Conservation (phyloP, 2,329 filamentous ascomycete genomes). For the Beauveria bassiana region DNA sequence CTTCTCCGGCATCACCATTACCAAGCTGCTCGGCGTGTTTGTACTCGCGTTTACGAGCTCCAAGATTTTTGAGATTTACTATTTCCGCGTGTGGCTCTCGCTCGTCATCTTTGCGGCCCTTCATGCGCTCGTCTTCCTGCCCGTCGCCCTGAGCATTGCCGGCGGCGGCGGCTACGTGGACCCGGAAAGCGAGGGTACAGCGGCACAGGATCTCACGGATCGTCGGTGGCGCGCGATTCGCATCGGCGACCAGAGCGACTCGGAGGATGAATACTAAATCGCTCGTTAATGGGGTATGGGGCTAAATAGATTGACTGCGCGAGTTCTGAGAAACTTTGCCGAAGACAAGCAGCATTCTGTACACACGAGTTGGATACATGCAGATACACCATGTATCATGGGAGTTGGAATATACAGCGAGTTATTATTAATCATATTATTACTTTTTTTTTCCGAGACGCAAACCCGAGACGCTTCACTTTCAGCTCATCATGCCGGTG, state of each 20-base stretch:
- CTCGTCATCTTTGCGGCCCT: constrained; percentile 82
- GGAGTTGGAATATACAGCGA: constrained; percentile 1
- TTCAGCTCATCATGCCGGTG: constrained; percentile 56
- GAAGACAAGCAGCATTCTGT: too few species aligned
- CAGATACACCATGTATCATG: not conserved
- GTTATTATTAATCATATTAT: constrained; percentile 3
- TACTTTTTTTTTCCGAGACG: not conserved
- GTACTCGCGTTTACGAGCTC: constrained; percentile 91
- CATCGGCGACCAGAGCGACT: constrained; percentile 68
- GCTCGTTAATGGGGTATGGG: not conserved
- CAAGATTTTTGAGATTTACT: constrained; percentile 99
- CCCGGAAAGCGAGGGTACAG: constrained; percentile 75
- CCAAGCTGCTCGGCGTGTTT: constrained; percentile 84
- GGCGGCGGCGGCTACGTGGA: constrained; percentile 87
- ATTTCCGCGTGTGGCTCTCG: constrained; percentile 93
- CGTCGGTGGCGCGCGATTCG: constrained; percentile 70
- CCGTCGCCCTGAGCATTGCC: constrained; percentile 76
- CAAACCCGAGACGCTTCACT: not conserved
- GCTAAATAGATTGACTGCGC: not conserved
- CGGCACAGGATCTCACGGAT: constrained; percentile 81
- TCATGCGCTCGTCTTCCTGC: constrained; percentile 86
- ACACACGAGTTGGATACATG: not conserved
- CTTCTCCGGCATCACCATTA: constrained; percentile 92
- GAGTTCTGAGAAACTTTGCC: not conserved
- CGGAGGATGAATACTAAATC: constrained; percentile 53